Base-by-base conservation (phyloP, 495 filamentous ascomycete genomes). In the Emericellopsis terricola region DNA sequence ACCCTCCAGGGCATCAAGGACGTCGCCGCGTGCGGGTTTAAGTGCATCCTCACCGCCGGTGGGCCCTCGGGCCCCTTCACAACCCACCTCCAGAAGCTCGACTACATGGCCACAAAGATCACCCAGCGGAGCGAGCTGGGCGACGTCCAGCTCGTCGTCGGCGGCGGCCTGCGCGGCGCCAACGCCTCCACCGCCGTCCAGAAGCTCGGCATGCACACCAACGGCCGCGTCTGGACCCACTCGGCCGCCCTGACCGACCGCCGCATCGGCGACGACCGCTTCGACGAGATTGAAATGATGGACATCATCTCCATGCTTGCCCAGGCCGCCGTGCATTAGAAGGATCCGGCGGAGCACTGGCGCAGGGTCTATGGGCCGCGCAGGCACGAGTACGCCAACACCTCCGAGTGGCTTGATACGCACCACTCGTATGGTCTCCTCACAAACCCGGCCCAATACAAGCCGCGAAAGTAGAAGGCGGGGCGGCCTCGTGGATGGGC, bases 11-110 rank as follows among this genome's bases (percentile, higher is more conserved):
- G 45, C 16, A 30, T 58, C 29, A 43, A 46, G 11, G 33, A 33
- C 19, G 18, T 61, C 3, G 38, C 28, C 10, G 28, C 3, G 10
- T 49, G 45, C 21, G 52, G 54, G 14, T 59, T 64, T 18, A 41
- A 51, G 11, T 53, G 44, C 7, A 34, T 64, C 18, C 37, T 64
- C 33, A 64, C 58, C 11, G 57, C 56, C 0, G 60, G 58, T 3
- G 58, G 58, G 8, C 21, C 38, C 26, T 55, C 58, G 8, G 33
- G 43, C 26, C 55, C 55, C 5, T 26, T 36, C 23, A 30, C 46
- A 4, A 52, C 61, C 29, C 23, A 26, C 11, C 6, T 45, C 14
- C 30, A 29, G 16, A 39, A 35, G 29, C 37, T 63, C 26, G 45
- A 37, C 10, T 28, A 16, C 8, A 42, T 62, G 8, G 42, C 52